phyloP scores from a whole-genome alignment of 345 rosid species.

The Eucalyptus marginata region DNA sequence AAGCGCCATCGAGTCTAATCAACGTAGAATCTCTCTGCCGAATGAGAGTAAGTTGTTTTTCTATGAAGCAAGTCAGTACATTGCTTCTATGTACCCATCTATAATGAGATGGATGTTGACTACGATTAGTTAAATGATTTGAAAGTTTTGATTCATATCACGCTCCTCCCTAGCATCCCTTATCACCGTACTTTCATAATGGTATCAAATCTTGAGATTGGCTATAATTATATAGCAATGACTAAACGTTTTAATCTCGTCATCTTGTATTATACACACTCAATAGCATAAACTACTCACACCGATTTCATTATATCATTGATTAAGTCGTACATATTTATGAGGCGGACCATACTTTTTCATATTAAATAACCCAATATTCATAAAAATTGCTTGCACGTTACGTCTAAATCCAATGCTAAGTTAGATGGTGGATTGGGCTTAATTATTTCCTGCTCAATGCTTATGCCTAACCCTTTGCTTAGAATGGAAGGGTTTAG shows the following conservation, averaged over 20 bases:
- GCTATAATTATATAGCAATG: not conserved
- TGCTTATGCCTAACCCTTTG: not conserved
- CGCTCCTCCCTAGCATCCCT: not conserved
- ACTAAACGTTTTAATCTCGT: not conserved
- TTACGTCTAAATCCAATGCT: not conserved
- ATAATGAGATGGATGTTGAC: not conserved
- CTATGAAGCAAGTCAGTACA: not conserved
- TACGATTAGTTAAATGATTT: not conserved
- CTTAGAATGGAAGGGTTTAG: not conserved
- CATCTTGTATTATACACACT: not conserved
- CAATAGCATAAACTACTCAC: not conserved
- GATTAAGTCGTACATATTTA: accelerated
- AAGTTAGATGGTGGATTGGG: not conserved
- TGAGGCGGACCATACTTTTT: not conserved
- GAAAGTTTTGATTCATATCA: not conserved
- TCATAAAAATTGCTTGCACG: not conserved
- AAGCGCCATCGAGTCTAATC: accelerated
- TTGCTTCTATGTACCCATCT: not conserved
- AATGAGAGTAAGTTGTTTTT: not conserved
- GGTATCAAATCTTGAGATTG: not conserved
- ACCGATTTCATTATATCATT: not conserved
- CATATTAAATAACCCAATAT: not conserved
- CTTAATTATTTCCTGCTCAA: not conserved
- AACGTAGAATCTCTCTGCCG: accelerated
- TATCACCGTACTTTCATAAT: not conserved